Evolutionary conservation across 2,329 filamentous ascomycete genomes (phyloP).

Genomic region (Aspergillus sp.): DNA sequence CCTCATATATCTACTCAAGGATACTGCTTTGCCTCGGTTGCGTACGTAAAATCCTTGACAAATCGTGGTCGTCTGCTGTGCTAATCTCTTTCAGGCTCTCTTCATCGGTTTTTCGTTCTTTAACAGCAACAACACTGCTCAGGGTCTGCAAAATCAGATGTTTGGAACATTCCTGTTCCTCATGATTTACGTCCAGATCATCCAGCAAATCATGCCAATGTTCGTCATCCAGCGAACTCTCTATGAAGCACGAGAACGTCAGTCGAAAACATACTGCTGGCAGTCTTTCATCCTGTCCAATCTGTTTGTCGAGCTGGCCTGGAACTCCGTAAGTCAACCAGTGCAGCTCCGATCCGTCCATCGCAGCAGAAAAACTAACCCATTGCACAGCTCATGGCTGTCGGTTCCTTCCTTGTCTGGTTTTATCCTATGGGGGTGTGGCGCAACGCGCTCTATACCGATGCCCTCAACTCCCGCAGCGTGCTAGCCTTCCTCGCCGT

Average conservation of each 20-base stretch:
- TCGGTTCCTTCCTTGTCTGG: conserved; percentile 58
- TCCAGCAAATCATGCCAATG: conserved; percentile 53
- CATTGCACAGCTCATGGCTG: conserved; percentile 48
- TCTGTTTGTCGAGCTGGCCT: conserved; percentile 67
- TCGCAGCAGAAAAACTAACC: neutral
- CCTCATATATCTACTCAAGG: conserved; percentile 83
- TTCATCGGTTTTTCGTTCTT: conserved; percentile 83
- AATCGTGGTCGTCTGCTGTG: neutral
- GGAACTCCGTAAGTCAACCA: conserved; percentile 33
- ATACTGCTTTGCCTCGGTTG: conserved; percentile 61
- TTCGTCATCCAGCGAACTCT: conserved; percentile 55
- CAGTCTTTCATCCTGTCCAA: conserved; percentile 66
- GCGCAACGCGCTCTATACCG: conserved; percentile 28
- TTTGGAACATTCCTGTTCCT: conserved; percentile 79
- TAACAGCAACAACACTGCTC: conserved; percentile 67
- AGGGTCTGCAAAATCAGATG: conserved; percentile 83
- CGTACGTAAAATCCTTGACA: conserved; percentile 18
- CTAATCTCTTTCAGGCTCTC: conserved; percentile 41
- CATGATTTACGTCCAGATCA: conserved; percentile 65
- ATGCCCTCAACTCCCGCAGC: conserved; percentile 48
- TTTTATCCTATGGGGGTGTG: conserved; percentile 58
- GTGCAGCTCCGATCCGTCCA: too few relatives aligned
- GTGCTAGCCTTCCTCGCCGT: conserved; percentile 61
- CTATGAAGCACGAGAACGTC: conserved; percentile 57
- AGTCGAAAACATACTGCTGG: conserved; percentile 71